Evolutionary conservation across 371 early-diverging fungal species (phyloP), one percentile per base, ranked within the genome.

Genomic region (Dinochytrium kinnereticum): DNA sequence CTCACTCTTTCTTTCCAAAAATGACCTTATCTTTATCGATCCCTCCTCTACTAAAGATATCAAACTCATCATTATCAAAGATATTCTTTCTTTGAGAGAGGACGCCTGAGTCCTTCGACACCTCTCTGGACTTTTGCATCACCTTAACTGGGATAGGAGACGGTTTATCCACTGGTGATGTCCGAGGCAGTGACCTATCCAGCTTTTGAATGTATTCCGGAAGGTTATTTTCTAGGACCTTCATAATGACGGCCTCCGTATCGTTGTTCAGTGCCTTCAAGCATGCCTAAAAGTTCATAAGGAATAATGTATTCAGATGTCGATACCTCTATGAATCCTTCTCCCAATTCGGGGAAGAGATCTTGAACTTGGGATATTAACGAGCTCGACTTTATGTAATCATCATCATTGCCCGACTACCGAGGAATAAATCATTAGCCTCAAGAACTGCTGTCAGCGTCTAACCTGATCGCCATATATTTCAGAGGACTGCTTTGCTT

Each of bases 21-120:
- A 88, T 84, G 5, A 96, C 87, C 51, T 89, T 90, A 33, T 79
- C 79, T 51, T 79, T 71, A 72, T 95, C 92, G 17, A 94, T 80
- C 0, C 76, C 76, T 37, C 85, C 86, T 24, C 61, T 36, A 19
- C 86, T 79, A 81, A 96, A 94, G 15, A 96, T 85, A 77, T 96
- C 96, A 83, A 95, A 95, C 69, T 93, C 94, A 77, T 96, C 96
- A 68, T 93, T 92, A 76, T 96, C 96, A 79, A 93, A 95, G 19
- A 96, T 86, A 70, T 96, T 96, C 34, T 85, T 85, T 31, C 96
- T 90, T 15, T 73, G 75, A 2, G 84, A 75, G 30, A 96, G 82
- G 0, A 91, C 73, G n/a, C 10, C 68, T 30, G 74, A 10, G n/a
- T 68, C 69, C 61, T 55, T 36, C 36, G 66, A 33, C 34, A 37